Percentiles rank a stretch among this genome's conserved stretches.
Conservation (phyloP, 176 grass and related monocot genomes). For the Oryza australiensis region DNA sequence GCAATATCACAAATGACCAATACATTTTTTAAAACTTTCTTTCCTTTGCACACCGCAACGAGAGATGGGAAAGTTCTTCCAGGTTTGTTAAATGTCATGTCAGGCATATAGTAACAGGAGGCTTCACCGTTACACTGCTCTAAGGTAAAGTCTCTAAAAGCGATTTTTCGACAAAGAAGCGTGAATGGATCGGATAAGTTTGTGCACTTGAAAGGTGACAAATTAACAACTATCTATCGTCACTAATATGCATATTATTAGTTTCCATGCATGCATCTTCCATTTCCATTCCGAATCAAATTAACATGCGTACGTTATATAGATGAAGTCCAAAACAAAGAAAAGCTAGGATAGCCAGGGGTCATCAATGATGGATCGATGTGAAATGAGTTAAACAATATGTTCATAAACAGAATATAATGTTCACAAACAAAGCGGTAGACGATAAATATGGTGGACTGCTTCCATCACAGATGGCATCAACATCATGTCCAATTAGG, state of each 20-base stretch:
- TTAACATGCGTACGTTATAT: neutral
- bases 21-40: neutral
- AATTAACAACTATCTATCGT: slow-evolving; percentile 17
- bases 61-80: slow-evolving; percentile 25
- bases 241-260: neutral
- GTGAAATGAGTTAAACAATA: neutral
- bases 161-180: slow-evolving; percentile 44
- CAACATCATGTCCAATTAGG: slow-evolving; percentile 15
- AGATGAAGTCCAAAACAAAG: slow-evolving; percentile 33
- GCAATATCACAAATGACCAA: neutral
- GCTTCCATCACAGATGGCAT: slow-evolving; percentile 18
- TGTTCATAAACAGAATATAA: neutral
- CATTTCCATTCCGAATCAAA: slow-evolving; percentile 25
- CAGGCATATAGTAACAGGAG: slow-evolving; percentile 30
- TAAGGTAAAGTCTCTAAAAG: slow-evolving; percentile 50
- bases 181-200: slow-evolving; percentile 40
- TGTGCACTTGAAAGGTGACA: slow-evolving; percentile 51
- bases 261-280: neutral
- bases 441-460: slow-evolving; percentile 33
- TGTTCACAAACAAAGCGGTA: slow-evolving; percentile 25
- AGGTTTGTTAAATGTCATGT: slow-evolving; percentile 66
- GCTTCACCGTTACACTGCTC: slow-evolving; percentile 62
- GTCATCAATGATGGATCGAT: neutral
- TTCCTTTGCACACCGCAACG: neutral
- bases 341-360: neutral